phyloP scores from a whole-genome alignment of 192 early-diverging fungal species.

The Geranomyces variabilis region DNA sequence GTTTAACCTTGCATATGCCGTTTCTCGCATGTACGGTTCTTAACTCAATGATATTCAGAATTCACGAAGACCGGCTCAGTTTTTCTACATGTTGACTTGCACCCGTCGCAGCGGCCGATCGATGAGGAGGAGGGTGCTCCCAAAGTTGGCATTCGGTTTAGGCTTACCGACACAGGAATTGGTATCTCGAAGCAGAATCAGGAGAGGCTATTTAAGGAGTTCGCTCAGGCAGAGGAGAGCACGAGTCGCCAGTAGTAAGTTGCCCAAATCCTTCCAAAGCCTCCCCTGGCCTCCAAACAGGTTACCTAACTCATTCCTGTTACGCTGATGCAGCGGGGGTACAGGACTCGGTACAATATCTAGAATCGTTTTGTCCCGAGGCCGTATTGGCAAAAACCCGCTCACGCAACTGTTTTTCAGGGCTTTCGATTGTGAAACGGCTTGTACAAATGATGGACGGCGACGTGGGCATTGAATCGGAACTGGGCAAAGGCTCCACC shows the following conservation, averaged over 20 bases:
- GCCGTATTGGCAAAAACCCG: background rate
- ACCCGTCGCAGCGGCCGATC: background rate
- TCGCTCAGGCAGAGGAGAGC: slow-evolving; percentile 73
- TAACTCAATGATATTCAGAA: background rate
- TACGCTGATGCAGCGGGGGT: background rate
- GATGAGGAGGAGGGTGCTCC: slow-evolving; percentile 34
- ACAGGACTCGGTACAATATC: slow-evolving; percentile 5
- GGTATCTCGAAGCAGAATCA: slow-evolving; percentile 81
- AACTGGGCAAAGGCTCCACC: slow-evolving; percentile 71
- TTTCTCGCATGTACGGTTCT: background rate
- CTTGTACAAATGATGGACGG: slow-evolving; percentile 79
- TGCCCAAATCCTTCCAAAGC: too few species aligned
- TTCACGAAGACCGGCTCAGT: slow-evolving; percentile 35
- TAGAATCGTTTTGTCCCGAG: too few species aligned
- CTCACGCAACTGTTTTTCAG: slow-evolving; percentile 41
- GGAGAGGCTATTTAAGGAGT: slow-evolving; percentile 76
- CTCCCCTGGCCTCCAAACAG: too few species aligned
- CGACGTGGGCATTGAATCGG: slow-evolving; percentile 76
- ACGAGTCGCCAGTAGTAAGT: slow-evolving; percentile 54
- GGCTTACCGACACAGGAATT: slow-evolving; percentile 81
- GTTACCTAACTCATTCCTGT: too few species aligned
- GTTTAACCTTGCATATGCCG: background rate
- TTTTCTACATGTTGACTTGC: slow-evolving; percentile 8
- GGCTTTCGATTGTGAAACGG: slow-evolving; percentile 78
- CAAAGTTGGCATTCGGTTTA: slow-evolving; percentile 64